Conservation (phyloP, 306 rosid genomes). For the Oemleria cerasiformis region DNA sequence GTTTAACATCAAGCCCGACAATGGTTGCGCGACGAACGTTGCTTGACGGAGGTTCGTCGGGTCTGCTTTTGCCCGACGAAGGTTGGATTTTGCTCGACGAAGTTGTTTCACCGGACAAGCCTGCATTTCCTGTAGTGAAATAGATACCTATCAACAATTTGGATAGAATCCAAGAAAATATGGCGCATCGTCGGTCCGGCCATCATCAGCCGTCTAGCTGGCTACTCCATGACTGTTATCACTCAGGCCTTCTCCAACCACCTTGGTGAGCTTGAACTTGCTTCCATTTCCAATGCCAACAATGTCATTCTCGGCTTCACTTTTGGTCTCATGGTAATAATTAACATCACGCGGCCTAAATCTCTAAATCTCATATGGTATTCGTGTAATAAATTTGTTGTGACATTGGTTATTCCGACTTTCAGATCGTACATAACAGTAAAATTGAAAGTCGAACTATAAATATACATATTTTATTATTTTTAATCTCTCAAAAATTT, state of each 20-base stretch:
- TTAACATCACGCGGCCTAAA: too few relatives aligned
- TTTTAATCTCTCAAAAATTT: too few relatives aligned
- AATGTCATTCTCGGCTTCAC: slow-evolving; percentile 17
- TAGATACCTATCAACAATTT: slow-evolving; percentile 9
- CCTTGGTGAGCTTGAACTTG: slow-evolving; percentile 23
- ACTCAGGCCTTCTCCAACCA: slow-evolving; percentile 25
- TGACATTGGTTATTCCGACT: neutral
- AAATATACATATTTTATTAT: too few relatives aligned
- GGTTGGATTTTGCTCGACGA: too few relatives aligned
- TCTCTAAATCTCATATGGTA: too few relatives aligned
- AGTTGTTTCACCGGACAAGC: too few relatives aligned
- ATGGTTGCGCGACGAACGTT: too few relatives aligned
- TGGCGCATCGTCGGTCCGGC: slow-evolving; percentile 24
- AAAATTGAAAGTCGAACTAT: too few relatives aligned
- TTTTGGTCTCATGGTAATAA: slow-evolving; percentile 19
- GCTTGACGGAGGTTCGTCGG: too few relatives aligned
- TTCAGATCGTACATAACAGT: neutral
- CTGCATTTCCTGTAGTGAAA: too few relatives aligned
- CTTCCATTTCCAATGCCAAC: slow-evolving; percentile 20
- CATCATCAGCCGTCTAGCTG: slow-evolving; percentile 6
- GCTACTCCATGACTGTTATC: slow-evolving; percentile 15
- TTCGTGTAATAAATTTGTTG: neutral
- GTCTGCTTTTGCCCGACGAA: too few relatives aligned
- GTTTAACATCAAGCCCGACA: too few relatives aligned
- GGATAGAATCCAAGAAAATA: slow-evolving; percentile 25